Base-by-base conservation (phyloP, 139 green algal species). In the Yamagishiella unicocca region DNA sequence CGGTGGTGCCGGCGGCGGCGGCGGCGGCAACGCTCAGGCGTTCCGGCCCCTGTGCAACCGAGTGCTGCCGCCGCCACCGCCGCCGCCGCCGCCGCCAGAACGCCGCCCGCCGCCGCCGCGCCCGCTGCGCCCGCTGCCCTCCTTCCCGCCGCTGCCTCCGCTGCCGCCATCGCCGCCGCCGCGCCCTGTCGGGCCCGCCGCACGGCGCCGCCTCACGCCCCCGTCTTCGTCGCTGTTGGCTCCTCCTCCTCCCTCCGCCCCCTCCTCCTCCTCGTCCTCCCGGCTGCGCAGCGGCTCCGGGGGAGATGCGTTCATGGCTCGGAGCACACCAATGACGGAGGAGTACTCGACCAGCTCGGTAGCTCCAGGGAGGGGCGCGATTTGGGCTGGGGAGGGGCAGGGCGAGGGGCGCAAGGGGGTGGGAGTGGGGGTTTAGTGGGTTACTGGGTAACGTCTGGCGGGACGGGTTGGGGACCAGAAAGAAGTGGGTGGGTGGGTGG, bases 301-400 rank as follows among this genome's bases (percentile, higher is more conserved):
- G 42, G 61, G 79, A 42, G 29, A 19, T 8, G 79, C 62, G 62
- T 77, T 76, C 33, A 43, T 53, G 0, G 79, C 79, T 2, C 79
- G 62, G 42, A 85, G 79, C 62, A 85, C 79, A 0, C 79, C 79
- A n/a, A 85, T 75, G n/a, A 85, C 79, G 61, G 35, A 67, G 21
- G 29, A 50, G 37, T 53, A 85, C 42, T 85, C 79, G 17, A 77
- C 3, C 8, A 85, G 79, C 40, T 85, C 79, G 9, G 62, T 85
- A 62, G 42, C 62, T 2, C 62, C 79, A 3, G 79, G 79, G 24
- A 85, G 79, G 12, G 79, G 79, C 29, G 62, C 62, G 62, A 85
- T 77, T 77, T 85, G 79, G 79, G 79, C 79, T 85, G 2, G 31
- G 43, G 2, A 43, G 5, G 62, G 42, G 31, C n/a, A 17, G 62